Conservation (phyloP, 108 stramenopile species). For the Aurantiochytrium sp. region DNA sequence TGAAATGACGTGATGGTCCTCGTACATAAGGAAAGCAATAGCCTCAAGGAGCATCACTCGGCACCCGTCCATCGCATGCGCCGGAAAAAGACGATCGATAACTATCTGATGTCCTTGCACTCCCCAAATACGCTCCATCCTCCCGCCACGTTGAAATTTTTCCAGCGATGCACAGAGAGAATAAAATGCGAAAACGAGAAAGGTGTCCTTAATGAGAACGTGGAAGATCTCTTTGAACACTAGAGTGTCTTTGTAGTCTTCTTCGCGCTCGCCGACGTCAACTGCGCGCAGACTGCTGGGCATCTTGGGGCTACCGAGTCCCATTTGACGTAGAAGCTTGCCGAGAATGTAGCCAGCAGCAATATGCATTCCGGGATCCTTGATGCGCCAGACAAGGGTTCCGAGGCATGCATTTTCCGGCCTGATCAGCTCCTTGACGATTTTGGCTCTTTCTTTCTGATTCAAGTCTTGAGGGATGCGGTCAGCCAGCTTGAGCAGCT, state of each 20-base stretch:
- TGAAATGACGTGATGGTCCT: neutral
- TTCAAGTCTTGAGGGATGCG: neutral
- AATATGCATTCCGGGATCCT: neutral
- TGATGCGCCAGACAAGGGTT: neutral
- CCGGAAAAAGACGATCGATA: neutral
- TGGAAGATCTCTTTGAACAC: neutral
- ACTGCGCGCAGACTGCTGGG: neutral
- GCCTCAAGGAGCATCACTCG: neutral
- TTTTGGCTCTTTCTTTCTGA: neutral
- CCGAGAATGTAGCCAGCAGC: neutral
- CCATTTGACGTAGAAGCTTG: neutral
- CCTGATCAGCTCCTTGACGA: neutral
- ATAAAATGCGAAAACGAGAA: neutral
- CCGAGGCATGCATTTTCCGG: neutral
- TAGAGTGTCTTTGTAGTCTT: neutral
- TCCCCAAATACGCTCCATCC: neutral
- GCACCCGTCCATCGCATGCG: neutral
- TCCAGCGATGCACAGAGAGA: neutral
- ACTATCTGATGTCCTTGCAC: neutral
- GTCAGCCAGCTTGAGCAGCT: neutral
- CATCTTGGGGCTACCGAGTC: neutral
- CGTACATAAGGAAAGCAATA: neutral
- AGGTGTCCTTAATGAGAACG: neutral
- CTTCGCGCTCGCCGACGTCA: no score
- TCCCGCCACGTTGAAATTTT: neutral